Evolutionary conservation across 73 alveolate genomes (phyloP).

Genomic region (Paramecium pentaurelia): DNA sequence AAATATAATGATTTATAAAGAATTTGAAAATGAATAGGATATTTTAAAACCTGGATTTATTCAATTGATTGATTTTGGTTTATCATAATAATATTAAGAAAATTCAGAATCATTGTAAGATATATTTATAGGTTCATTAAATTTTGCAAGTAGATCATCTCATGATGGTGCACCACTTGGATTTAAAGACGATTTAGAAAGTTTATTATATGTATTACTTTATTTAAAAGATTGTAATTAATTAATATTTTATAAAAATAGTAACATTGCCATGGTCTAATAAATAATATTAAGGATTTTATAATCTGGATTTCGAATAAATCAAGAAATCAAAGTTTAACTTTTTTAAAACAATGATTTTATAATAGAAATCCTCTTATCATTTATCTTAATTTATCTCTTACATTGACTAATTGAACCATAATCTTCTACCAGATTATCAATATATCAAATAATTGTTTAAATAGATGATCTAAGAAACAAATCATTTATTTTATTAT

Average conservation of each 20-base stretch:
- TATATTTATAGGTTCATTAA: background rate
- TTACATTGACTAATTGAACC: background rate
- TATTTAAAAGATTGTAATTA: background rate
- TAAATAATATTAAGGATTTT: background rate
- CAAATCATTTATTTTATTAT: background rate
- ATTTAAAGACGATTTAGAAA: background rate
- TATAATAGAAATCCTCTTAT: background rate
- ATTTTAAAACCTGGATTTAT: background rate
- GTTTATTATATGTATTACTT: background rate
- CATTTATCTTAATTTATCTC: background rate
- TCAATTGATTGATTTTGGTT: background rate
- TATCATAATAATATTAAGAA: background rate
- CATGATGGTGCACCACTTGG: background rate
- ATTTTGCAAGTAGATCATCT: background rate
- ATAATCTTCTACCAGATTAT: background rate
- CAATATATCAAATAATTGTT: background rate
- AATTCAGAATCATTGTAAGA: background rate
- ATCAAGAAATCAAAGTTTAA: background rate
- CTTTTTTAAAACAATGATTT: background rate
- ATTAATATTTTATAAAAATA: background rate
- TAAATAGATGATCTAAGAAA: background rate
- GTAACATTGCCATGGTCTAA: background rate
- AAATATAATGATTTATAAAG: background rate
- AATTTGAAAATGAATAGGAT: background rate
- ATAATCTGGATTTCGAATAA: background rate